Conservation (phyloP, 345 rosid species). For the Citrus reticulata region DNA sequence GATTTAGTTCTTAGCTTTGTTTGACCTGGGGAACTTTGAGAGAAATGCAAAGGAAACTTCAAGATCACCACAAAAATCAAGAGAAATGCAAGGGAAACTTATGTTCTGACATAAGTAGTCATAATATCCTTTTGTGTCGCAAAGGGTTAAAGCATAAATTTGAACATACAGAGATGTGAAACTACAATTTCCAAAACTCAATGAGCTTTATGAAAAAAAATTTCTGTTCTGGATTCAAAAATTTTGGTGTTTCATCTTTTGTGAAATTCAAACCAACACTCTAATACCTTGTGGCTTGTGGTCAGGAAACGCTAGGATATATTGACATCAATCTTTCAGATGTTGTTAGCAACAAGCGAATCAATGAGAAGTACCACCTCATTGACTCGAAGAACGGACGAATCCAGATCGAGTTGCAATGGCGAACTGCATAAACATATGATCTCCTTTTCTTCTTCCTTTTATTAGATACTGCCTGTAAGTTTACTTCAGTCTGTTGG, state of each 20-base stretch:
- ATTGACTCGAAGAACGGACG: slow-evolving; percentile 87
- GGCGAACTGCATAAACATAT: slow-evolving; percentile 60
- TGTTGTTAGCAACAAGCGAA: slow-evolving; percentile 78
- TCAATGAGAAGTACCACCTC: slow-evolving; percentile 83
- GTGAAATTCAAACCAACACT: neutral
- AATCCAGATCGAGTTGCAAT: slow-evolving; percentile 83
- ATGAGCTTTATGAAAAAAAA: neutral
- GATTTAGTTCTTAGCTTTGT: neutral
- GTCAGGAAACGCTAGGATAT: slow-evolving; percentile 82
- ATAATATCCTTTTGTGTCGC: neutral
- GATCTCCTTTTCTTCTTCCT: slow-evolving; percentile 5
- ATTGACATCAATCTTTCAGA: slow-evolving; percentile 66
- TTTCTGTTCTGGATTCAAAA: neutral
- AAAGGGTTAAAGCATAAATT: neutral
- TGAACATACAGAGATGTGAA: neutral
- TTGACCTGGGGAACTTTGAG: neutral
- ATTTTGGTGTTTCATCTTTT: neutral
- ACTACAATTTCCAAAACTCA: neutral
- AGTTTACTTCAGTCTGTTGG: neutral
- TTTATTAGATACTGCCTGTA: neutral
- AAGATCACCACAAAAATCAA: neutral
- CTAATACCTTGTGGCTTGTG: neutral
- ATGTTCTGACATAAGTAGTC: too few relatives aligned
- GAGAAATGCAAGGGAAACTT: neutral
- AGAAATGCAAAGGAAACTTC: neutral